A percentile compares a stretch with the other conserved stretches of the same genome.
These are phyloP conservation scores for Nicotiana otophora DNA, from an alignment of 257 asterid species.

Conservation along the genomic window DNA sequence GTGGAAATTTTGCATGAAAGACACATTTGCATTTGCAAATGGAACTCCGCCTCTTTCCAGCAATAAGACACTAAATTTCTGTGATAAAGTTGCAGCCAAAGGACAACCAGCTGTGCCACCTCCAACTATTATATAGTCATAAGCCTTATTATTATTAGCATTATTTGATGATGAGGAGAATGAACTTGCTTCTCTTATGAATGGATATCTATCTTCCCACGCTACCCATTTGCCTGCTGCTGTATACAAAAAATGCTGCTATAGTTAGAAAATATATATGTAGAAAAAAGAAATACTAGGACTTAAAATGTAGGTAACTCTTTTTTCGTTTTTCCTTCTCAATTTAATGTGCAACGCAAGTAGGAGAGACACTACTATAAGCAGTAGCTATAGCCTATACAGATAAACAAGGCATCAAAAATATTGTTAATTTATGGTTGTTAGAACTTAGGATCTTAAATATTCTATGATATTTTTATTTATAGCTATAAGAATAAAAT, in stretches of 20 bases:
- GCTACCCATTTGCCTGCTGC: not conserved
- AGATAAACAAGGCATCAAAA: too few species aligned
- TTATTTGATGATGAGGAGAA: constrained; percentile 21
- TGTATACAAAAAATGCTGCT: not conserved
- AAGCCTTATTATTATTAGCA: not conserved
- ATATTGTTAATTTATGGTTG: too few species aligned
- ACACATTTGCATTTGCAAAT: constrained; percentile 70
- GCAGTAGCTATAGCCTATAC: too few species aligned
- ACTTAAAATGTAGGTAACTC: too few species aligned
- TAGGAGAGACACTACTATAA: too few species aligned
- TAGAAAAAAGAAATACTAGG: too few species aligned
- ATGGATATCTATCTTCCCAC: constrained; percentile 34
- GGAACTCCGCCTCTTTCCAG: constrained; percentile 95
- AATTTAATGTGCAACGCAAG: too few species aligned
- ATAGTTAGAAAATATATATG: not conserved
- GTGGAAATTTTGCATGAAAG: constrained; percentile 79
- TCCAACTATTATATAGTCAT: constrained; percentile 83
- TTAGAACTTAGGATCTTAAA: too few species aligned
- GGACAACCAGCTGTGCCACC: constrained; percentile 99
- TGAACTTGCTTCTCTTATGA: constrained; percentile 32
- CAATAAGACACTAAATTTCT: constrained; percentile 59
- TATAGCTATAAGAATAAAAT: too few species aligned
- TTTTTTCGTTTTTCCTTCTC: too few species aligned
- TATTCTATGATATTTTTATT: too few species aligned
- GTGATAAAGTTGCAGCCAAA: constrained; percentile 77